These are phyloP conservation scores for Sordaria brevicollis DNA, from an alignment of 495 filamentous ascomycete genomes.

Conservation along the genomic window DNA sequence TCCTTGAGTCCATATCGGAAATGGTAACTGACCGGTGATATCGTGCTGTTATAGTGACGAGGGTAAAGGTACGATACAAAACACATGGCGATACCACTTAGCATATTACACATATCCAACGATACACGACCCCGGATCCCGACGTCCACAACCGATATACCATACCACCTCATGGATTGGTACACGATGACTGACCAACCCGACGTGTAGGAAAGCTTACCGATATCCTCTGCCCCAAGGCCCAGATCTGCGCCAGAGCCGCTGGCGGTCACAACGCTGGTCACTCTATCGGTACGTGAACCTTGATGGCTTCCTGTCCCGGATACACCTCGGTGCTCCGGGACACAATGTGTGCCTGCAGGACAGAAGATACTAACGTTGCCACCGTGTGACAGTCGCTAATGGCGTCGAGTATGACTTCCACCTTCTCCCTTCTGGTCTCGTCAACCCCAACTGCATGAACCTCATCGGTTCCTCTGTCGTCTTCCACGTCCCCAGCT, in stretches of 20 bases:
- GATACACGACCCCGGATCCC: neutral
- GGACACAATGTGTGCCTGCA: neutral
- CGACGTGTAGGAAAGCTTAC: conserved; percentile 20
- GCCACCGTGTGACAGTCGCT: conserved; percentile 12
- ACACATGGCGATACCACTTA: neutral
- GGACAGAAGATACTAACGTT: neutral
- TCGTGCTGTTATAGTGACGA: conserved; percentile 51
- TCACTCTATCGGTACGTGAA: conserved; percentile 55
- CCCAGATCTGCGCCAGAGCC: conserved; percentile 28
- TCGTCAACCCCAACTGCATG: conserved; percentile 63
- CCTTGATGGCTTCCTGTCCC: conserved; percentile 4
- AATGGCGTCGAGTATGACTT: conserved; percentile 39
- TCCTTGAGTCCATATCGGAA: conserved; percentile 1
- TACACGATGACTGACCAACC: conserved; percentile 50
- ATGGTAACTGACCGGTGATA: neutral
- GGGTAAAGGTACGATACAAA: conserved; percentile 50
- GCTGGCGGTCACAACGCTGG: conserved; percentile 27
- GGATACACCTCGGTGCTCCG: neutral
- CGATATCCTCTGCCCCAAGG: conserved; percentile 30
- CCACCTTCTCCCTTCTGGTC: conserved; percentile 56
- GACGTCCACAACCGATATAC: neutral
- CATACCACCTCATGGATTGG: conserved; percentile 21
- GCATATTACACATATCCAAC: neutral
- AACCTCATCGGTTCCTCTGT: conserved; percentile 83
- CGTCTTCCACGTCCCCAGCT: conserved; percentile 64